Percentiles rank a stretch among this genome's conserved stretches.
Evolutionary conservation across 306 rosid species (phyloP).

Genomic region (Citrullus mucosospermus): DNA sequence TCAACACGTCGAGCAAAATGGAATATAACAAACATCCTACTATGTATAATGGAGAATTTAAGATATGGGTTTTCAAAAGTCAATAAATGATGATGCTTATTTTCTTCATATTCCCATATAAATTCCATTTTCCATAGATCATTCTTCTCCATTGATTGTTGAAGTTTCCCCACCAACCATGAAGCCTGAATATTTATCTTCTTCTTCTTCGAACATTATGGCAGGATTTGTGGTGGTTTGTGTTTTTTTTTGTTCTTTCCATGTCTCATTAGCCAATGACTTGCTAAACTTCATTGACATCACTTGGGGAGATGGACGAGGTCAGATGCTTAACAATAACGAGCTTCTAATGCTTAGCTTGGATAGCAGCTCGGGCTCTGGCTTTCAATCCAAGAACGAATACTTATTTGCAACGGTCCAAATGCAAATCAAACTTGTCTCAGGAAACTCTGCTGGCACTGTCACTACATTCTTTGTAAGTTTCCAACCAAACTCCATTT

Average conservation of each 20-base stretch:
- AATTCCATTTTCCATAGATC: not conserved
- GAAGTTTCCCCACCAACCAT: not conserved
- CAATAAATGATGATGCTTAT: too few species aligned
- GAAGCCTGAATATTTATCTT: not conserved
- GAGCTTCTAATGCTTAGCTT: constrained; percentile 43
- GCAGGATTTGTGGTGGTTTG: not conserved
- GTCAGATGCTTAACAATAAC: constrained; percentile 27
- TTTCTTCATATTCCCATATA: not conserved
- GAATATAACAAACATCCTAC: not conserved
- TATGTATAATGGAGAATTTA: not conserved
- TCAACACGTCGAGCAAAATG: not conserved
- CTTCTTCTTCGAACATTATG: not conserved
- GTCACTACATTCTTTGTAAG: constrained; percentile 67
- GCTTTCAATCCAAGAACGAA: constrained; percentile 44
- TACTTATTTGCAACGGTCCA: constrained; percentile 45
- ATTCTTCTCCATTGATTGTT: not conserved
- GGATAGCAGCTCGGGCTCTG: constrained; percentile 59
- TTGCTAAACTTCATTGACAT: constrained; percentile 35
- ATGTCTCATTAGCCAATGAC: not conserved
- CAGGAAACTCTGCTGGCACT: constrained; percentile 67
- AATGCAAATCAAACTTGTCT: constrained; percentile 54
- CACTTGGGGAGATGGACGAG: constrained; percentile 67
- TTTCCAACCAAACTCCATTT: not conserved
- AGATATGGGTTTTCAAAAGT: not conserved
- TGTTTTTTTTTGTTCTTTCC: not conserved